Conservation (phyloP, 352 stramenopile species). For the Phytophthora citrophthora region DNA sequence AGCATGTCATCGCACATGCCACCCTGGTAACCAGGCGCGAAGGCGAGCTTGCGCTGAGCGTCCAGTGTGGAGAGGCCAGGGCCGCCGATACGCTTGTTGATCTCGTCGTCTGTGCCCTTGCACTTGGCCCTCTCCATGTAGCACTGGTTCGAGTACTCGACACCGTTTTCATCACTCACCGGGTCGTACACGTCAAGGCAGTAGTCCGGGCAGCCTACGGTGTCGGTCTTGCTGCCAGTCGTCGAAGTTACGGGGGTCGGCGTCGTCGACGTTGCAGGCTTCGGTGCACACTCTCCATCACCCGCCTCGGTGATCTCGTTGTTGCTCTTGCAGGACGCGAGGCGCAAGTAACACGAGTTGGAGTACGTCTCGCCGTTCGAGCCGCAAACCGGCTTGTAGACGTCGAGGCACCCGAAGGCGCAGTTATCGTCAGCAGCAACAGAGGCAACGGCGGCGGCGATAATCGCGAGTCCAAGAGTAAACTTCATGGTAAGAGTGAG, state of each 20-base stretch:
- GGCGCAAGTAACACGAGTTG: slow-evolving; percentile 37
- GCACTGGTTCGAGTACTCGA: slow-evolving; percentile 46
- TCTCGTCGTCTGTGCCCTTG: slow-evolving; percentile 17
- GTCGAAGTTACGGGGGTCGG: neutral
- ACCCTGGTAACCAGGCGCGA: slow-evolving; percentile 16
- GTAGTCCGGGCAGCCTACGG: slow-evolving; percentile 3
- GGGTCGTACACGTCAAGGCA: slow-evolving; percentile 30
- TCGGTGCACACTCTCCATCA: slow-evolving; percentile 32
- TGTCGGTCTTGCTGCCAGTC: neutral
- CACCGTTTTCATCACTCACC: slow-evolving; percentile 38
- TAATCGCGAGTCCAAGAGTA: slow-evolving; percentile 12
- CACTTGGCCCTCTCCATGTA: slow-evolving; percentile 42
- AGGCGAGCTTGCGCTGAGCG: slow-evolving; percentile 15
- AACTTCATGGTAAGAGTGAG: slow-evolving; percentile 19
- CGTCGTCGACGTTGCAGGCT: slow-evolving; percentile 12
- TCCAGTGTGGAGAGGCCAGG: slow-evolving; percentile 3
- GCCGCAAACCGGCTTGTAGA: slow-evolving; percentile 45
- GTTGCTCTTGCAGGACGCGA: slow-evolving; percentile 38
- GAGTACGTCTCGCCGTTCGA: slow-evolving; percentile 54
- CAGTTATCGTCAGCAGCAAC: slow-evolving; percentile 11
- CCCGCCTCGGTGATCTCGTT: slow-evolving; percentile 18
- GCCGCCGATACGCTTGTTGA: slow-evolving; percentile 1
- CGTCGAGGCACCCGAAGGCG: slow-evolving; percentile 24
- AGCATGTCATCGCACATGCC: slow-evolving; percentile 15
- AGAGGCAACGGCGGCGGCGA: slow-evolving; percentile 4